Base-by-base conservation (phyloP, 495 filamentous ascomycete species). In the Umbilicaria muhlenbergii region DNA sequence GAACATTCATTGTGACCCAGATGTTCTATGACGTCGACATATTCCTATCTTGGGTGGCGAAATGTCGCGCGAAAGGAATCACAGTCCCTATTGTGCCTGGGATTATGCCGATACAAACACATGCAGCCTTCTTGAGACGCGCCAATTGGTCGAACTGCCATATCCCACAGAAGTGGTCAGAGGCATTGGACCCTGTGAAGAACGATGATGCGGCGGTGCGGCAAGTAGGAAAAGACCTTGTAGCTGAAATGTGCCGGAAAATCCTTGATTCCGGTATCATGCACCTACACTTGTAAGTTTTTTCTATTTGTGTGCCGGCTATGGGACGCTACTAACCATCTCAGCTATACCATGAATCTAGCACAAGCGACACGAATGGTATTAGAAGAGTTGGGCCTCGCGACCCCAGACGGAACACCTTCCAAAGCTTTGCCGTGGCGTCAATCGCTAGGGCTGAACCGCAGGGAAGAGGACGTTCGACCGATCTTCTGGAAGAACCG, bases 1-100 rank as follows among this genome's bases (percentile, higher is more conserved):
- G 80, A 41, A 78, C 83, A 10, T 95, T 94, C 61, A 77, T 99
- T 39, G 80, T 99, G 41, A 96, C 92, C 0, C 92, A 99, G 66
- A 99, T 99, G 92, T 94, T 94, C 63, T 99, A 99, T 64, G 88
- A 96, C 58, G 86, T 77, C 19, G 89, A 99, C 52, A 87, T 83
- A 54, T 99, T 96, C 63, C 61, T 96, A 28, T 68, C 72, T 35
- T 99, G 92, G 92, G 84, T 93, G 31, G 60, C 74, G 43, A 89
- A 84, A 59, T 83, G 83, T 43, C 76, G 87, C 32, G 86, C 74
- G 18, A 77, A 74, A 55, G 92, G 92, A 16, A 87, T 99, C 57
- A 78, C 66, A 15, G 71, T 93, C 18, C 89, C 92, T 18, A 93
- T 99, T 53, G 78, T 99, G 21, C 92, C 92, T 0, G 92, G 92